Base-by-base conservation (phyloP, 2,329 filamentous ascomycete genomes). In the Calonectria naviculata region DNA sequence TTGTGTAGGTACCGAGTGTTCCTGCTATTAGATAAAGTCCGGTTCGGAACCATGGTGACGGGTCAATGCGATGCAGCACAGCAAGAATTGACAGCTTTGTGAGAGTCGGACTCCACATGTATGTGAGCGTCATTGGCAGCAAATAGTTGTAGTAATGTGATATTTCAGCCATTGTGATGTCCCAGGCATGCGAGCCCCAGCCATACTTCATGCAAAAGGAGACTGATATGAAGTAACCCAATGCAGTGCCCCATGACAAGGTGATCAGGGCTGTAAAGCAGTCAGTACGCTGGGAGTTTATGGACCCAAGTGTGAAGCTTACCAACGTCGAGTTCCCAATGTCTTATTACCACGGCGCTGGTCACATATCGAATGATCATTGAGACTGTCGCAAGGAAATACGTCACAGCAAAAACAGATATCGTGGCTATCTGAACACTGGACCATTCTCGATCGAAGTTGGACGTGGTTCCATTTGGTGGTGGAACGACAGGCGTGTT, bases 201-300 rank as follows among this genome's bases (percentile, higher is more conserved):
- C 69, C 69, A 10, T 71, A 65, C n/a, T 64, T 36, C 69, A 71
- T 71, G 24, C 60, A 65, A 21, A 65, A 65, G 17, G 26, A 54
- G 19, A 71, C 65, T 2, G 69, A 68, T 19, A 71, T 68, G 13
- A 71, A 71, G 65, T 68, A 71, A 4, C 65, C 69, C 42, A 71
- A n/a, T 2, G 69, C 65, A 17, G 65, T 54, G 5, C 65, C 65
- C 65, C 65, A 71, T 4, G 69, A 54, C 19, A 68, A 34, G 1
- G 65, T 71, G 21, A 71, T 68, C n/a, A 71, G 21, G 9, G 65
- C 69, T 71, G 19, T 7, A n/a, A n/a, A n/a, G n/a, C 3, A 5
- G 8, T 5, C n/a, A 3, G 24, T 68, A 34, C 60, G 44, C 5
- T 47, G 28, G 6, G 10, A 5, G 10, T 7, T 31, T 4, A n/a